Evolutionary conservation across 2,329 filamentous ascomycete genomes (phyloP).

Genomic region (Clonostachys byssicola): DNA sequence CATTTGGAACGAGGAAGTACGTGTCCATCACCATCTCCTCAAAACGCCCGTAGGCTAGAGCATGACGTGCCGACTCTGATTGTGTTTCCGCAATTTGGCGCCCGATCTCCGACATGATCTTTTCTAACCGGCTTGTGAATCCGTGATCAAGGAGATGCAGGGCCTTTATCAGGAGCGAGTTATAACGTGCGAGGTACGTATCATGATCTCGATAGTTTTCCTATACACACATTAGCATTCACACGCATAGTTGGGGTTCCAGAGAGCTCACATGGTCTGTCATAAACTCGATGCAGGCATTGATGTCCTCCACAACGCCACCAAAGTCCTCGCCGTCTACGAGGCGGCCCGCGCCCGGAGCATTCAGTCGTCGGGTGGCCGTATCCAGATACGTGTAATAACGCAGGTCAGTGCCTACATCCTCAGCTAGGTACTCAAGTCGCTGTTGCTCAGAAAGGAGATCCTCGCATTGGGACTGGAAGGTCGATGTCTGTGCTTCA

Average conservation of each 20-base stretch:
- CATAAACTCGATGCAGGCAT: conserved; percentile 93
- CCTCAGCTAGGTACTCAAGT: conserved; percentile 73
- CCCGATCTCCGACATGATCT: conserved; percentile 48
- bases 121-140: conserved; percentile 47
- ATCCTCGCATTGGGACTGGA: conserved; percentile 88
- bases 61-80: conserved; percentile 55
- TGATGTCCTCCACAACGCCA: conserved; percentile 82
- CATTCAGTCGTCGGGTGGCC: conserved; percentile 85
- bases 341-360: conserved; percentile 80
- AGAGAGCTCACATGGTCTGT: conserved; percentile 63
- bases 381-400: conserved; percentile 94
- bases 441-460: conserved; percentile 78
- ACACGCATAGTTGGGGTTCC: background rate
- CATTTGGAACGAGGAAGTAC: conserved; percentile 50
- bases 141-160: conserved; percentile 58
- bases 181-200: conserved; percentile 83
- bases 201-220: conserved; percentile 82
- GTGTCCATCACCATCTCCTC: conserved; percentile 54
- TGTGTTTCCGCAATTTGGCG: conserved; percentile 49
- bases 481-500: conserved; percentile 86
- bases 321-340: conserved; percentile 82
- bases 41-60: conserved; percentile 56
- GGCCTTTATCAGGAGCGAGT: conserved; percentile 68
- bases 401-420: conserved; percentile 84
- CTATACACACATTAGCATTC: conserved; percentile 30